Percentiles rank a stretch among this genome's conserved stretches.
Evolutionary conservation across 2,329 filamentous ascomycete species (phyloP).

Genomic region (Camillea tinctor): DNA sequence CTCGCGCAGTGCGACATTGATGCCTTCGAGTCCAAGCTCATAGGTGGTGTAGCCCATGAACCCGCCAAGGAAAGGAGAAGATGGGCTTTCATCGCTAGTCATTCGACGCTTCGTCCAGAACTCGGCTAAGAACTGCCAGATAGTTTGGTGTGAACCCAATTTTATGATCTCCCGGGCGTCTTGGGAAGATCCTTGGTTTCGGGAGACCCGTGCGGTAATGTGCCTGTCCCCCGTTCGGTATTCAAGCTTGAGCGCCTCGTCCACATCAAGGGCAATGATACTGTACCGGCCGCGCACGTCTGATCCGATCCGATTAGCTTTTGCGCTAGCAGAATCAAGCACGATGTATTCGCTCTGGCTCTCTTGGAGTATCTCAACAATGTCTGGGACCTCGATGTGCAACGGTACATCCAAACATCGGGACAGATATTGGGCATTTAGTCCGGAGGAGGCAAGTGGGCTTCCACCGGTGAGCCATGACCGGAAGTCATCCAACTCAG

Average conservation of each 20-base stretch:
- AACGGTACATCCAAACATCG: slow-evolving; percentile 43
- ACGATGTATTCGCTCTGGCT: slow-evolving; percentile 49
- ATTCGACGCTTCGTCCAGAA: slow-evolving; percentile 38
- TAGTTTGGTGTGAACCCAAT: slow-evolving; percentile 30
- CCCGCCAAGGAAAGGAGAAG: slow-evolving; percentile 72
- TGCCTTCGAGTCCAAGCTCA: slow-evolving; percentile 70
- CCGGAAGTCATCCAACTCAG: neutral
- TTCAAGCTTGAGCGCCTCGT: slow-evolving; percentile 55
- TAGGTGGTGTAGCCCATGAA: slow-evolving; percentile 85
- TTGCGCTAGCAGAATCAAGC: slow-evolving; percentile 58
- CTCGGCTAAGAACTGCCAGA: slow-evolving; percentile 53
- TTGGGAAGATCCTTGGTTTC: slow-evolving; percentile 7
- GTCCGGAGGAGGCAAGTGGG: slow-evolving; percentile 31
- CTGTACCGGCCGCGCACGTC: slow-evolving; percentile 64
- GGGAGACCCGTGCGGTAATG: slow-evolving; percentile 31
- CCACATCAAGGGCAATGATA: slow-evolving; percentile 68
- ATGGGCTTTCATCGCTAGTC: slow-evolving; percentile 19
- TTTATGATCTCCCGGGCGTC: slow-evolving; percentile 28
- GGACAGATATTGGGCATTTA: slow-evolving; percentile 38
- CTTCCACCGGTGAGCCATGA: slow-evolving; percentile 22
- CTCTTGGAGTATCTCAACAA: slow-evolving; percentile 51
- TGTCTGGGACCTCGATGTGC: slow-evolving; percentile 49
- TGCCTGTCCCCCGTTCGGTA: slow-evolving; percentile 51
- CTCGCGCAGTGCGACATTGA: slow-evolving; percentile 43
- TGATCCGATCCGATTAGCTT: slow-evolving; percentile 39